phyloP scores from a whole-genome alignment of 495 filamentous ascomycete genomes.

The Amorphotheca resinae region DNA sequence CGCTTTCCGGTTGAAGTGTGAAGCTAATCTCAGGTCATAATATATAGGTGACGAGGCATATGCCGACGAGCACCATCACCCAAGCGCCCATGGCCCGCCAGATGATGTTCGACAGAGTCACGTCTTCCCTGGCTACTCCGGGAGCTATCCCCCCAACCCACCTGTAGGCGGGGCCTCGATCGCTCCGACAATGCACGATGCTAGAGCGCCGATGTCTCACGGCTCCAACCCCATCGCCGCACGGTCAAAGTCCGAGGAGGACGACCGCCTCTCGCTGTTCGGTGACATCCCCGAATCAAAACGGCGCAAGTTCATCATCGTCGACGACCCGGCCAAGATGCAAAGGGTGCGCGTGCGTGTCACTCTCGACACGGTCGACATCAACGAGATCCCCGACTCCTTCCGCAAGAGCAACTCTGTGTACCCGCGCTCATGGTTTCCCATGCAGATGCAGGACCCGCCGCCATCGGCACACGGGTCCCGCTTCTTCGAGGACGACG shows the following conservation, averaged over 20 bases:
- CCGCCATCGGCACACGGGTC: constrained; percentile 51
- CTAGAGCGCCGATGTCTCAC: constrained; percentile 20
- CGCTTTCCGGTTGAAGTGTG: constrained; percentile 26
- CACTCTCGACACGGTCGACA: constrained; percentile 75
- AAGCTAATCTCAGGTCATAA: constrained; percentile 22
- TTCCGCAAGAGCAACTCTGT: constrained; percentile 82
- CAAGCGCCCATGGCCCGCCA: constrained; percentile 25
- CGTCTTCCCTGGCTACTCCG: constrained; percentile 62
- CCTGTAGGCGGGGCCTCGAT: constrained; percentile 48
- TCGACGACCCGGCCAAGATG: constrained; percentile 72
- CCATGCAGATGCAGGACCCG: constrained; percentile 73
- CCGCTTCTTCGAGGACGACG: constrained; percentile 54
- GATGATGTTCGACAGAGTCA: constrained; percentile 62
- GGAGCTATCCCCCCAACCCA: constrained; percentile 40
- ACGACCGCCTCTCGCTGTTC: constrained; percentile 54
- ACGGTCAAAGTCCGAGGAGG: constrained; percentile 21
- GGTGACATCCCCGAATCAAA: constrained; percentile 76
- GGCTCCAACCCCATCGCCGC: constrained; percentile 20
- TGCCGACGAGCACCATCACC: constrained; percentile 49
- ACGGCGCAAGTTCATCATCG: constrained; percentile 89
- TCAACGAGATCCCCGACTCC: constrained; percentile 87
- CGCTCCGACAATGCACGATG: constrained; percentile 56
- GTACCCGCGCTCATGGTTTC: constrained; percentile 80
- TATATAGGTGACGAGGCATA: constrained; percentile 35
- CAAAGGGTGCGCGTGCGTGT: constrained; percentile 75